Conservation (phyloP, 805 yeast genomes). For the Nakazawaea sp. region DNA sequence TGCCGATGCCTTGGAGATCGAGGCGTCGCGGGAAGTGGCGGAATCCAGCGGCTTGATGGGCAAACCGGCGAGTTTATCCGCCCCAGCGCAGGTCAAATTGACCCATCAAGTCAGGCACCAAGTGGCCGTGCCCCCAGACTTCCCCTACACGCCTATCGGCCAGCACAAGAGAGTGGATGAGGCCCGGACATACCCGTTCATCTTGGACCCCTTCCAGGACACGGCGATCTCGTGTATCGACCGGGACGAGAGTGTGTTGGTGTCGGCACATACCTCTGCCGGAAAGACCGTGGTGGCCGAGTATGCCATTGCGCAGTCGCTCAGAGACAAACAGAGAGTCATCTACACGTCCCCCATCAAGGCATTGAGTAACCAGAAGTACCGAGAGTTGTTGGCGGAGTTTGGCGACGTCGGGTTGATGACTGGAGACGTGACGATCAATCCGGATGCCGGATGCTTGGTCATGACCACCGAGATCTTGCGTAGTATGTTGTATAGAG, state of each 20-base stretch:
- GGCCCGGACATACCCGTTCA: conserved; percentile 89
- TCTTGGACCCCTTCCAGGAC: conserved; percentile 95
- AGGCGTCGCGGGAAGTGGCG: conserved; percentile 83
- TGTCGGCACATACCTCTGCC: conserved; percentile 96
- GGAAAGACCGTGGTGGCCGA: conserved; percentile 98
- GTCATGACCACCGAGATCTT: conserved; percentile 99
- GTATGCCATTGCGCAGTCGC: conserved; percentile 93
- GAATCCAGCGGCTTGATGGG: conserved; percentile 67
- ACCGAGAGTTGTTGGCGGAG: conserved; percentile 85
- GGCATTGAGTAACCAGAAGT: conserved; percentile 91
- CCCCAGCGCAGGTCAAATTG: conserved; percentile 47
- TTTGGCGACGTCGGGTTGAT: conserved; percentile 96
- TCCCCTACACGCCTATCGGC: conserved; percentile 80
- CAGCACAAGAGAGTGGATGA: conserved; percentile 72
- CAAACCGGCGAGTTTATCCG: conserved; percentile 27
- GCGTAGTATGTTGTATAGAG: conserved; percentile 93
- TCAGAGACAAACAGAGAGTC: conserved; percentile 86
- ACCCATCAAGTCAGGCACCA: conserved; percentile 96
- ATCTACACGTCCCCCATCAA: conserved; percentile 94
- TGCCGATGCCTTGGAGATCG: conserved; percentile 81
- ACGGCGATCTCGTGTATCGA: conserved; percentile 95
- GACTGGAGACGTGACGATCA: conserved; percentile 99
- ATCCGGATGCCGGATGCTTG: conserved; percentile 96
- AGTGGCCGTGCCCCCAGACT: conserved; percentile 92
- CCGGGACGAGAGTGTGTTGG: conserved; percentile 88